A percentile compares a stretch with the other conserved stretches of the same genome.
phyloP scores from a whole-genome alignment of 176 grass and related monocot genomes.

The Miscanthus lutarioriparius region DNA sequence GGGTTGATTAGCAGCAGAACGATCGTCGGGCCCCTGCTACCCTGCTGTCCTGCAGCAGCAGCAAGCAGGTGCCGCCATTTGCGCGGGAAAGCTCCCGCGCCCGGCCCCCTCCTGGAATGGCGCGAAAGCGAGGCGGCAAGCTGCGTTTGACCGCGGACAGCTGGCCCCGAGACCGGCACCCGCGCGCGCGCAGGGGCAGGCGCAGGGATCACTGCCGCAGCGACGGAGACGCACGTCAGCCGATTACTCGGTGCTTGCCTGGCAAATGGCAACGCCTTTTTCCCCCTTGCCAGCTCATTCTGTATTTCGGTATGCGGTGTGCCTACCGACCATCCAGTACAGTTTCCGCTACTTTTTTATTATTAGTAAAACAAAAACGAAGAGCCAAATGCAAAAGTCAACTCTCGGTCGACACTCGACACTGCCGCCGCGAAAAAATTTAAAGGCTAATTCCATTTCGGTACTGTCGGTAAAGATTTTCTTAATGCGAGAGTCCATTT shows the following conservation, averaged over 20 bases:
- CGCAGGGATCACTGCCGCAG: slow-evolving; percentile 1
- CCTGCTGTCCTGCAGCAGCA: not conserved
- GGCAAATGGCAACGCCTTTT: not conserved
- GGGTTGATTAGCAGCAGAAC: not conserved
- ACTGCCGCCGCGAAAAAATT: not conserved
- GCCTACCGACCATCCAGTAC: not conserved
- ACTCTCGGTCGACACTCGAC: not conserved
- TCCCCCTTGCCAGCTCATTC: not conserved
- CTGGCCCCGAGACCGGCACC: slow-evolving; percentile 18
- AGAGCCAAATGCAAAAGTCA: not conserved
- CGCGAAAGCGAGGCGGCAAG: slow-evolving; percentile 40
- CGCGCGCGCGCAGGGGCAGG: not conserved
- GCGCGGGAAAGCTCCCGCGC: slow-evolving; percentile 37
- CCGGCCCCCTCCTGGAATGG: not conserved
- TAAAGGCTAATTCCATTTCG: not conserved
- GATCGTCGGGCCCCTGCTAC: not conserved
- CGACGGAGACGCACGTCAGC: slow-evolving; percentile 15
- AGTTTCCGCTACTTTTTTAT: no score
- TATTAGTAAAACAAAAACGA: not conserved
- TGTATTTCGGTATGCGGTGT: not conserved
- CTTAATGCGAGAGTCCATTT: not conserved
- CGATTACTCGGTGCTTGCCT: not conserved
- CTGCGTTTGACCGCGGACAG: slow-evolving; percentile 41
- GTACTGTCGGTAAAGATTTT: not conserved
- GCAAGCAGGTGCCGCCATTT: slow-evolving; percentile 7